A percentile compares a stretch with the other conserved stretches of the same genome.
Conservation (phyloP, 345 rosid species). For the Eucalyptus lansdowneana region DNA sequence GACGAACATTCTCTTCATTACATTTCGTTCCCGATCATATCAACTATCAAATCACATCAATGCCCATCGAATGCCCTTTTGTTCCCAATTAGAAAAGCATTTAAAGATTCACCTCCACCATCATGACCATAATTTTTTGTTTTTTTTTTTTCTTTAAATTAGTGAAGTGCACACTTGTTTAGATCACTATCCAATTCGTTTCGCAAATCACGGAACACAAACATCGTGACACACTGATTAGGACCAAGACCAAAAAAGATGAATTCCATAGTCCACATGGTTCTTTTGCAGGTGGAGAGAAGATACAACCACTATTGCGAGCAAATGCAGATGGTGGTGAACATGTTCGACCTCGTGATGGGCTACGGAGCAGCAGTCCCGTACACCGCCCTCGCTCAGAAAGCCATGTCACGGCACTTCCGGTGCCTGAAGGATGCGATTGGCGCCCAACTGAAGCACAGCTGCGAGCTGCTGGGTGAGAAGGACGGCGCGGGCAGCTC, state of each 20-base stretch:
- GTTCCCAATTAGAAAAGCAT: not conserved
- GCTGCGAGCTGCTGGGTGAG: slow-evolving; percentile 74
- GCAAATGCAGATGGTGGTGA: slow-evolving; percentile 96
- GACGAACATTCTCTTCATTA: not conserved
- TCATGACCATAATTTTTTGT: not conserved
- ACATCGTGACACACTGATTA: not conserved
- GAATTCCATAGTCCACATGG: not conserved
- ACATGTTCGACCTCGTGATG: slow-evolving; percentile 90
- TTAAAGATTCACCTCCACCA: not conserved
- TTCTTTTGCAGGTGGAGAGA: slow-evolving; percentile 62
- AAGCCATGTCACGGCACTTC: slow-evolving; percentile 97
- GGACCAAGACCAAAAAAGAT: not conserved
- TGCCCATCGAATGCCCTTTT: not conserved
- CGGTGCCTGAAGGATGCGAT: slow-evolving; percentile 86
- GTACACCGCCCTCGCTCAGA: slow-evolving; percentile 89
- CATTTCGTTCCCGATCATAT: not conserved
- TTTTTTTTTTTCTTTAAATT: not conserved
- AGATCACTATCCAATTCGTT: not conserved
- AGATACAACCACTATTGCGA: slow-evolving; percentile 91
- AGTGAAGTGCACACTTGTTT: not conserved
- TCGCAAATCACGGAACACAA: not conserved
- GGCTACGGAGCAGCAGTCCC: slow-evolving; percentile 87
- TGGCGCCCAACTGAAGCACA: slow-evolving; percentile 53
- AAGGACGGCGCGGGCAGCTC: slow-evolving; percentile 57
- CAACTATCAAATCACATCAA: not conserved